Percentiles rank a stretch among this genome's conserved stretches.
phyloP scores from a whole-genome alignment of 108 stramenopile genomes.

The Pseudonitzschia multiseries region DNA sequence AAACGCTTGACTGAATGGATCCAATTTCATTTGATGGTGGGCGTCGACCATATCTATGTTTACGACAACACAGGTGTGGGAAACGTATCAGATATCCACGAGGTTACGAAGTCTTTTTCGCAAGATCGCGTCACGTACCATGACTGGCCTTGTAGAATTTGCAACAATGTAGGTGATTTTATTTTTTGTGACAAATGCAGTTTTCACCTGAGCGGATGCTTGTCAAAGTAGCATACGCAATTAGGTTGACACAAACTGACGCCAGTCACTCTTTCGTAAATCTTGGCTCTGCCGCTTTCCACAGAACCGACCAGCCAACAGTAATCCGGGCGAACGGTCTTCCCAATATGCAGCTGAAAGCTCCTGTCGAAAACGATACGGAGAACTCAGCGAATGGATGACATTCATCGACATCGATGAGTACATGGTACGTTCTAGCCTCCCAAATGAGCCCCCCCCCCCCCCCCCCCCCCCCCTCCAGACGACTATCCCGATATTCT shows the following conservation, averaged over 20 bases:
- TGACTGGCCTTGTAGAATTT: slow-evolving; percentile 67
- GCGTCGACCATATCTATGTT: slow-evolving; percentile 77
- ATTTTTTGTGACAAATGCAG: background rate
- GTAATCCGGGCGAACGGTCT: slow-evolving; percentile 54
- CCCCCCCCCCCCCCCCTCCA: too few relatives aligned
- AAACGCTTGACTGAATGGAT: slow-evolving; percentile 77
- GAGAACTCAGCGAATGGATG: slow-evolving; percentile 74
- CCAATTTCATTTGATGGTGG: slow-evolving; percentile 74
- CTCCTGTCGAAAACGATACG: slow-evolving; percentile 68
- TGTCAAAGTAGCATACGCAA: background rate
- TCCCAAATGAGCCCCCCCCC: background rate
- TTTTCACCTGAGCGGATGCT: background rate
- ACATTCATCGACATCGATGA: slow-evolving; percentile 75
- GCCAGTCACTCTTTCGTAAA: background rate
- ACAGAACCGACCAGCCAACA: slow-evolving; percentile 23
- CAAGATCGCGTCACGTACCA: slow-evolving; percentile 49
- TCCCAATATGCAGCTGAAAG: slow-evolving; percentile 79
- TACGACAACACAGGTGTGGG: slow-evolving; percentile 67
- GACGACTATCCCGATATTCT: background rate
- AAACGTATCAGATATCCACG: slow-evolving; percentile 18
- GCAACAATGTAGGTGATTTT: slow-evolving; percentile 28
- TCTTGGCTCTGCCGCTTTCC: background rate
- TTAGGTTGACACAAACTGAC: background rate
- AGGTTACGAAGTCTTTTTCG: slow-evolving; percentile 34
- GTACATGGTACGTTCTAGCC: slow-evolving; percentile 41